Conservation (phyloP, 1,284 basidiomycete species). For the Melampsora americana region DNA sequence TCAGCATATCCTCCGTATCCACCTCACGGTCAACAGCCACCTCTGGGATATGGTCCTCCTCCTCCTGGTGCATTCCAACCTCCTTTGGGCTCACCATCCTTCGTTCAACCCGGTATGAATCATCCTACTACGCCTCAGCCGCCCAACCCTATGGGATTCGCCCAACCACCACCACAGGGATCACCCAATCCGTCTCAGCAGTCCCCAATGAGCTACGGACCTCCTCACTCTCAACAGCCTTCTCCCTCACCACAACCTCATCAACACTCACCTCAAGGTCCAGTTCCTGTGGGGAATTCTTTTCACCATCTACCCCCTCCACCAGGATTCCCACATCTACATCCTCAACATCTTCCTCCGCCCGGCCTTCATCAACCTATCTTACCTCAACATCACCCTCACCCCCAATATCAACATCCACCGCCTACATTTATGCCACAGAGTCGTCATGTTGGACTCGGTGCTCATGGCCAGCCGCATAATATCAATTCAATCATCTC, state of each 20-base stretch:
- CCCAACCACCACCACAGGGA: constrained; percentile 9
- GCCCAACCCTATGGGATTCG: constrained; percentile 12
- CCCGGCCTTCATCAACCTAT: constrained; percentile 16
- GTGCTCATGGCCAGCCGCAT: constrained; percentile 39
- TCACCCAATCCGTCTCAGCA: constrained; percentile 2
- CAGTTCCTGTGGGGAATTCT: not conserved
- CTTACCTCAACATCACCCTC: not conserved
- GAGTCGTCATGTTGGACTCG: constrained; percentile 41
- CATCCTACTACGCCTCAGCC: constrained; percentile 1
- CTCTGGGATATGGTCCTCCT: constrained; percentile 21
- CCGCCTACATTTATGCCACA: constrained; percentile 23
- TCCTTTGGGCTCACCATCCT: constrained; percentile 15
- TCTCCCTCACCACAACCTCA: constrained; percentile 8
- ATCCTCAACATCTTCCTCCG: constrained; percentile 41
- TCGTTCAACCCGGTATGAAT: constrained; percentile 16
- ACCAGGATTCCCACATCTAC: constrained; percentile 36
- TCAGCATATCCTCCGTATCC: constrained; percentile 39
- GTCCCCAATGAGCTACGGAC: constrained; percentile 10
- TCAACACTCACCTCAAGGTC: constrained; percentile 7
- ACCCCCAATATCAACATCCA: constrained; percentile 33
- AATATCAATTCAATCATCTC: constrained; percentile 22
- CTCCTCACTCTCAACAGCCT: not conserved
- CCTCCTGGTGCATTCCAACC: constrained; percentile 7
- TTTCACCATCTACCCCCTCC: constrained; percentile 41
- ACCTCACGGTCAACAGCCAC: constrained; percentile 18